Conservation (phyloP, 805 yeast species). For the Spathaspora arborariae region DNA sequence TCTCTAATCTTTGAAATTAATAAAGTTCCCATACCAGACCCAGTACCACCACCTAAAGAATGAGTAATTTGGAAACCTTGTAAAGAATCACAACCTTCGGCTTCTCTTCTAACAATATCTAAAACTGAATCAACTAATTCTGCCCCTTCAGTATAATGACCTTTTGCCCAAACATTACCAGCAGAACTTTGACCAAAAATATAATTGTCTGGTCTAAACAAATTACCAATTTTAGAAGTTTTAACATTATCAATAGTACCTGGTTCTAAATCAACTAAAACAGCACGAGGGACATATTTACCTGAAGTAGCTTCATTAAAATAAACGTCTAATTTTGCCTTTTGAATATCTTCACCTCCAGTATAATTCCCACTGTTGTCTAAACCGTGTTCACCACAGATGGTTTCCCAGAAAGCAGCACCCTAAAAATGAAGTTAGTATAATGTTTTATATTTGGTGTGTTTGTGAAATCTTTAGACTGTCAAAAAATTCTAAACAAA, state of each 20-base stretch:
- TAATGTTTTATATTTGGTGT: background rate
- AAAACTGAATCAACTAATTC: constrained; percentile 86
- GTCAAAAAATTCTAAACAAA: background rate
- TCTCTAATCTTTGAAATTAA: constrained; percentile 82
- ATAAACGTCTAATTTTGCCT: constrained; percentile 69
- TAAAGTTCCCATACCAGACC: constrained; percentile 94
- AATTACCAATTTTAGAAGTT: constrained; percentile 73
- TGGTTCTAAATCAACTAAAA: constrained; percentile 89
- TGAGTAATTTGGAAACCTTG: constrained; percentile 88
- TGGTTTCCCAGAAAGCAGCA: constrained; percentile 92
- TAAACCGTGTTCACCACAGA: constrained; percentile 83
- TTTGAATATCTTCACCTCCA: constrained; percentile 43
- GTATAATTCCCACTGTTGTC: constrained; percentile 72
- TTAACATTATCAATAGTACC: constrained; percentile 87
- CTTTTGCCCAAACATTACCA: constrained; percentile 96
- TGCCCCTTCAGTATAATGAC: constrained; percentile 95
- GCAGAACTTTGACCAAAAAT: constrained; percentile 90
- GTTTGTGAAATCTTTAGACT: background rate
- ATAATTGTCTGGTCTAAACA: constrained; percentile 89
- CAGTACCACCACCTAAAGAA: constrained; percentile 77
- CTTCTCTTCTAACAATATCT: constrained; percentile 90
- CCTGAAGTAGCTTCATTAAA: constrained; percentile 84
- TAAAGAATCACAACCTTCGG: constrained; percentile 86
- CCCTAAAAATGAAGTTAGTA: constrained; percentile 46
- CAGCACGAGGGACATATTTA: constrained; percentile 91